Evolutionary conservation across 75 land plant species (phyloP).

Genomic region (Sequoiadendron giganteum): DNA sequence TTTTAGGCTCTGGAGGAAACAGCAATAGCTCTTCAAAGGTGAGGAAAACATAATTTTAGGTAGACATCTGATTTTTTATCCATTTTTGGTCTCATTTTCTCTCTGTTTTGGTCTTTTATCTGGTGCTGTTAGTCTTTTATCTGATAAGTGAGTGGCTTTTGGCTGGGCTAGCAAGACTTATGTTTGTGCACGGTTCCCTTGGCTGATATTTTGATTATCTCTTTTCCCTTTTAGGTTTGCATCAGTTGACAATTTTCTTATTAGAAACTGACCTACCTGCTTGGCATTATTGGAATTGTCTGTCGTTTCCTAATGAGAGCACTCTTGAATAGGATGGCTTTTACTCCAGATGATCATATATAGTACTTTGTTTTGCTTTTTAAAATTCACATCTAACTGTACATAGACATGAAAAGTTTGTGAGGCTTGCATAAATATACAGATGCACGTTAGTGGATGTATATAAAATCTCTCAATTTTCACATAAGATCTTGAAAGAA

Average conservation of each 20-base stretch:
- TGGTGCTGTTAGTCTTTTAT: background rate
- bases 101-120: background rate
- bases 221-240: background rate
- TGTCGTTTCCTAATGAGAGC: background rate
- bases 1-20: constrained; percentile 17
- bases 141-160: background rate
- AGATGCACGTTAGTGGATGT: background rate
- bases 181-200: background rate
- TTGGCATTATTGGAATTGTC: background rate
- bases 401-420: background rate
- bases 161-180: background rate
- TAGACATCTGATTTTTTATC: background rate
- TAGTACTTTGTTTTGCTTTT: background rate
- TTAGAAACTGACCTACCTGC: background rate
- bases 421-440: background rate
- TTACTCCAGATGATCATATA: background rate
- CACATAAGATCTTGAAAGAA: background rate
- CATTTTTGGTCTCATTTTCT: constrained; percentile 8
- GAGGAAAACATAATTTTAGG: constrained; percentile 3
- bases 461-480: background rate
- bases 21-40: constrained; percentile 30
- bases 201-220: background rate
- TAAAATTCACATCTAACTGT: background rate
- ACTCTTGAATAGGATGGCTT: background rate
- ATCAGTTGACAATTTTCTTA: background rate